A percentile compares a stretch with the other conserved stretches of the same genome.
Evolutionary conservation across 106 monocot genomes (phyloP).

Genomic region (Dioscorea dumetorum): DNA sequence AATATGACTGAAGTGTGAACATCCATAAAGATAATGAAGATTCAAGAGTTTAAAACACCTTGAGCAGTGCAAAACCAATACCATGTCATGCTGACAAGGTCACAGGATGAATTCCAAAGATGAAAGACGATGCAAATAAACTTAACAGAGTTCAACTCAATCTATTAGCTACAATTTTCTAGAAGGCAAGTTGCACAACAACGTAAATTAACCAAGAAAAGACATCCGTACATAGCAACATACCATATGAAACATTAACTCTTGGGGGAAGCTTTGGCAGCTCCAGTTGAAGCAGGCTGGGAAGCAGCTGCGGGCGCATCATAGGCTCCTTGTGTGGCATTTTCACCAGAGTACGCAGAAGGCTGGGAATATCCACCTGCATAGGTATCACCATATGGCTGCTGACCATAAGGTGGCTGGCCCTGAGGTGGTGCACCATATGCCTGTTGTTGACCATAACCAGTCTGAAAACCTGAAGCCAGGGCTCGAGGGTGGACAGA

Average conservation of each 20-base stretch:
- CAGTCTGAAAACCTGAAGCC: slow-evolving; percentile 15
- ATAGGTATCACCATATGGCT: slow-evolving; percentile 46
- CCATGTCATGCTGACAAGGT: no score
- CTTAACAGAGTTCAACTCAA: no score
- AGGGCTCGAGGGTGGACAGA: slow-evolving; percentile 2
- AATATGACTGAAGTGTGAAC: no score
- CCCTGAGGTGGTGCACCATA: slow-evolving; percentile 26
- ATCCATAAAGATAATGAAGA: no score
- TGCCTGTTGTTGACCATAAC: slow-evolving; percentile 28
- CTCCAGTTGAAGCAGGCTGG: slow-evolving; percentile 12
- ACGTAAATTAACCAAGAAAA: no score
- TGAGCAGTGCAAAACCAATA: no score
- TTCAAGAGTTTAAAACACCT: no score
- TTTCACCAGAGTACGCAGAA: slow-evolving; percentile 35
- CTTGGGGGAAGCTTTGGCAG: slow-evolving; percentile 24
- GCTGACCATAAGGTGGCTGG: slow-evolving; percentile 35
- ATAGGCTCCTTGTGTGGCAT: slow-evolving; percentile 11
- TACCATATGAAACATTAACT: not conserved
- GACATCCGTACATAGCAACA: no score
- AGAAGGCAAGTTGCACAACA: no score
- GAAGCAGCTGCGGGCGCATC: slow-evolving; percentile 17
- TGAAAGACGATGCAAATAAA: no score
- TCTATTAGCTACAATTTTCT: no score
- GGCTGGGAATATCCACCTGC: slow-evolving; percentile 43
- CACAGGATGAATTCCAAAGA: no score